These are phyloP conservation scores for Amaranthus cruentus DNA, from an alignment of 148 eudicot species.

Conservation along the genomic window DNA sequence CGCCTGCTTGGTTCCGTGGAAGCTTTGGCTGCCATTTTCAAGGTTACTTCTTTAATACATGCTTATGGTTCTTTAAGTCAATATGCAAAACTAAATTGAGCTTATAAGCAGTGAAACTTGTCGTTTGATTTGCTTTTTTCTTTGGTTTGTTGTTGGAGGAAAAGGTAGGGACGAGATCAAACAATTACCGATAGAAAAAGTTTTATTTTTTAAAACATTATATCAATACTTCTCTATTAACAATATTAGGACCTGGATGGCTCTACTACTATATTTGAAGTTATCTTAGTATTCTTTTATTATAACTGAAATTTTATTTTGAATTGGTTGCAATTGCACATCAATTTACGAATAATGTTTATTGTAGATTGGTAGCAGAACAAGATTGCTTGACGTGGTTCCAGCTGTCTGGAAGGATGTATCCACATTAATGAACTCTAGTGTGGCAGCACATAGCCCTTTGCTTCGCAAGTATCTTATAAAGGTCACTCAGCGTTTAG, in stretches of 20 bases:
- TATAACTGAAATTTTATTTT: not conserved
- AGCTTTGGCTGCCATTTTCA: slow-evolving; percentile 76
- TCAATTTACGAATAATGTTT: slow-evolving; percentile 11
- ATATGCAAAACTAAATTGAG: not conserved
- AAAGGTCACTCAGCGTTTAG: slow-evolving; percentile 83
- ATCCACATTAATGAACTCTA: slow-evolving; percentile 66
- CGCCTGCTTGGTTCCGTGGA: slow-evolving; percentile 83
- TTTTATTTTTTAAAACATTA: not conserved
- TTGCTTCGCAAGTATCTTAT: slow-evolving; percentile 87
- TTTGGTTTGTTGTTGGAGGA: not conserved
- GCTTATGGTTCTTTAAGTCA: slow-evolving; percentile 7
- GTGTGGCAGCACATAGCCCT: slow-evolving; percentile 70
- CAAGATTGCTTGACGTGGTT: slow-evolving; percentile 54
- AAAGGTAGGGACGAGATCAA: slow-evolving; percentile 1
- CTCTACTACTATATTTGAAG: not conserved
- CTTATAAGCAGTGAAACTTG: not conserved
- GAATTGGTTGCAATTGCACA: not conserved
- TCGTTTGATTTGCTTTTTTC: not conserved
- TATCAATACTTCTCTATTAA: not conserved
- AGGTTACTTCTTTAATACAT: slow-evolving; percentile 46
- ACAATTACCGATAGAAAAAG: not conserved
- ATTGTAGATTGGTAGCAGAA: slow-evolving; percentile 74
- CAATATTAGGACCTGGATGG: not conserved
- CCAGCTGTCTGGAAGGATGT: slow-evolving; percentile 73
- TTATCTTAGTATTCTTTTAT: not conserved